Evolutionary conservation across 352 stramenopile genomes (phyloP), one percentile per base, ranked within the genome.

Genomic region (Phytophthora hibernalis): DNA sequence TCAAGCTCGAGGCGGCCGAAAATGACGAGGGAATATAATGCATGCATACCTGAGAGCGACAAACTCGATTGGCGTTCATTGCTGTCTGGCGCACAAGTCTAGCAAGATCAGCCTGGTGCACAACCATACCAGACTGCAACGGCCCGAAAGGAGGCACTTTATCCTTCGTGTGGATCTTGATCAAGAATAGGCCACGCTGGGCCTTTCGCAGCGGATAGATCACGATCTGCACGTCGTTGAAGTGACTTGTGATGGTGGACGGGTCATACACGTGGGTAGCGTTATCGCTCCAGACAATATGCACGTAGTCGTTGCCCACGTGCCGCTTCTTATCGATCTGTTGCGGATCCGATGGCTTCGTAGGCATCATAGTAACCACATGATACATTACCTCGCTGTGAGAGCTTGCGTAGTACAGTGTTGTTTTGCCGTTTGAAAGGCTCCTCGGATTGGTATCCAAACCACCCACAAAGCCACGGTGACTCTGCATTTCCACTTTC

Each of bases 241-340:
- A 96, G 57, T 96, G 88, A 26, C 87, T 95, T 20, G 85, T 95
- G 66, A 96, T 96, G 13, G 89, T 96, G n/a, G 76, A 81, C 15
- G 86, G 85, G 40, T 90, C 85, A 53, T 96, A 96, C 38, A 79
- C 83, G 52, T 89, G 82, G 5, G 73, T 67, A 35, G 79, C 80
- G 50, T 96, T 95, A 47, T 96, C 89, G 43, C 78, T 95, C 89
- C 89, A 96, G 13, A 96, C 82, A 20, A 96, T 86, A 61, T 95
- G 87, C 3, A 96, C 89, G 50, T 90, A 95, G 69, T 95, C 89
- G 47, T 96, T 96, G 26, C 89, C 89, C 16, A 96, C 89, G 50
- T 96, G 89, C 13, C 89, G 79, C 74, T 96, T 96, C 68, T 96
- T 96, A 57, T 96, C 89, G 53, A 96, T 96, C 57, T 96, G 89